Conservation (phyloP, 495 filamentous ascomycete genomes). For the Aspergillus biplanus region DNA sequence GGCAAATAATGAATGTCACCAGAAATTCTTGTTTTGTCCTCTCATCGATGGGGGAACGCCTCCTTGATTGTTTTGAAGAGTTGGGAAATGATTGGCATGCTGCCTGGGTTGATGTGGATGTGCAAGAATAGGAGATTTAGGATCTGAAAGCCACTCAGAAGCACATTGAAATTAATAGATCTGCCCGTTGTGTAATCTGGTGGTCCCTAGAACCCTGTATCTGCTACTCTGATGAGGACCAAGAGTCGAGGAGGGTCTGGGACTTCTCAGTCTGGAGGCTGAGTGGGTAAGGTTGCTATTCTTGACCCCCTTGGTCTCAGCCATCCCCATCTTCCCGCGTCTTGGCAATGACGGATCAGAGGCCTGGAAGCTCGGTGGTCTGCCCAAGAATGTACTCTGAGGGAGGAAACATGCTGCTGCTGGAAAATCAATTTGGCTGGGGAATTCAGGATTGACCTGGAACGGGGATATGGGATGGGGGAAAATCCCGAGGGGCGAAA, state of each 20-base stretch:
- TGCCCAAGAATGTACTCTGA: too few relatives aligned
- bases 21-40: neutral
- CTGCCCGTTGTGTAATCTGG: conserved; percentile 29
- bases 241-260: conserved; percentile 14
- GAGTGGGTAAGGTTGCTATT: conserved; percentile 24
- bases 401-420: too few relatives aligned
- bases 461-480: too few relatives aligned
- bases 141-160: conserved; percentile 7
- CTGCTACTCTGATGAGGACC: neutral
- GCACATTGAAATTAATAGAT: conserved; percentile 17
- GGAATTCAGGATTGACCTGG: too few relatives aligned
- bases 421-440: too few relatives aligned
- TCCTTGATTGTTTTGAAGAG: neutral
- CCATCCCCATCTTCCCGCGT: conserved; percentile 19
- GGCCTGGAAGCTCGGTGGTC: neutral
- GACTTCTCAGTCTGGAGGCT: conserved; percentile 12
- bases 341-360: conserved; percentile 16
- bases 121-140: conserved; percentile 15
- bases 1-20: conserved; percentile 1
- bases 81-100: conserved; percentile 2
- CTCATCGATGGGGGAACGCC: neutral
- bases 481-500: too few relatives aligned
- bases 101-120: conserved; percentile 6
- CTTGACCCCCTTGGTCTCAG: conserved; percentile 23
- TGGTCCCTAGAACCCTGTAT: conserved; percentile 23